Base-by-base conservation (phyloP, 352 stramenopile species). In the Peronospora belbahrii region DNA sequence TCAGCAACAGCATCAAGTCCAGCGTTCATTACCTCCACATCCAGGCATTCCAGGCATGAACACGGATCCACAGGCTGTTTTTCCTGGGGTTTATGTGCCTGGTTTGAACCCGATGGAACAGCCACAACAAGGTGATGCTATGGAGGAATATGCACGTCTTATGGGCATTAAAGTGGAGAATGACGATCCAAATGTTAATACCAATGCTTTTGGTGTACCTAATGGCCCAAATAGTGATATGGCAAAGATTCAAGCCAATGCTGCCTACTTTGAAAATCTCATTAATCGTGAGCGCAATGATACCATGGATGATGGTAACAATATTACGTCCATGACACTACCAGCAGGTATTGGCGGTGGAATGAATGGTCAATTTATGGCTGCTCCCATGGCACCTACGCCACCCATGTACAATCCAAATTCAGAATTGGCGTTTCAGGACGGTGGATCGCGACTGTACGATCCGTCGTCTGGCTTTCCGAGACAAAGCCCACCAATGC, bases 101-200 rank as follows among this genome's bases (percentile, higher is more conserved):
- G 58, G 64, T 1, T 30, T 74, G 6, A 61, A 58, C 39, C 60
- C 60, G 8, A 70, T 84, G 62, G 71, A 78, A 20, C 65, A 75
- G 9, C 46, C 66, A 15, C 64, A 69, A 28, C 67, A 70, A 22
- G 59, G 59, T 23, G 53, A 65, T 18, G 78, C 73, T 3, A 82
- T 92, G 42, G 80, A 92, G 45, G 80, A 85, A 40, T 92, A 92
- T 48, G 80, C 80, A 4, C 69, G 67, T 14, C 64, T 89, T 9
- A 92, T 92, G 75, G 80, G 80, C 24, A 83, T 92, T 41, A 92
- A 88, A 39, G 70, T 92, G 33, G 80, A 91, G 48, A 63, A 51
- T 22, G 59, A 67, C 10, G 74, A 62, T 31, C 66, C 65, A 3
- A 56, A 64, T 22, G 42, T 48, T 7, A 43, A 51, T 14, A 63